Evolutionary conservation across 225 moss, liverwort and hornwort species (phyloP), one percentile per base, ranked within the genome.

Genomic region (Lunularia cruciata): DNA sequence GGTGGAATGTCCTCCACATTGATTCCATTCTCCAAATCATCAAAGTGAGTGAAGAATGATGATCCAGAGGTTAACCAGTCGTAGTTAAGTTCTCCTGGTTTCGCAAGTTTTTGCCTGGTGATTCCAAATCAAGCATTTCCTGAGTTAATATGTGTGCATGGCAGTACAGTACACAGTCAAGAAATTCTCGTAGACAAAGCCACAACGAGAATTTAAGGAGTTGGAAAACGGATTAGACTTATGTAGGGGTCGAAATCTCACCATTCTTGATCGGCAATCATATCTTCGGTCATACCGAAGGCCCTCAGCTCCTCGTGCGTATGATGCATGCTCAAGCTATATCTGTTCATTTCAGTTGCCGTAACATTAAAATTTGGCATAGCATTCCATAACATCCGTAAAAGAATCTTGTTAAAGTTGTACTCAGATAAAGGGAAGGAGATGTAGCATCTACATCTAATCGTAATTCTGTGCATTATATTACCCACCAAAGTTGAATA

Each of bases 201-300:
- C 30, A 4, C 42, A 60, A 12, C 0, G 14, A 46, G 15, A 18
- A 47, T 19, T 3, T 2, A 47, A 47, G 32, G 6, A 6, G 2
- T 3, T 12, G 14, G 16, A 7, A 45, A 27, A 27, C n/a, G 23
- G 15, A 25, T 8, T 4, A 39, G 14, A 43, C 14, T 26, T 31
- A 14, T 59, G 22, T 19, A 27, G 18, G 5, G 6, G n/a, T 12
- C 8, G 3, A 48, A 51, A 30, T 35, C 82, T 75, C 81, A 92
- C 95, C 95, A 95, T 75, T 95, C 89, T 74, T 95, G 95, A 83
- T 95, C 95, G 71, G 84, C 86, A 26, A 95, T 95, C 95, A 95
- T 95, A 45, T 89, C 89, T 52, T 95, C 90, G 63, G 88, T 95
- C 95, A 95, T 92, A 64, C 95, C 95, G 76, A 95, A 95, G 36